Base-by-base conservation (phyloP, 2,329 filamentous ascomycete species). In the Arthroderma sp. region DNA sequence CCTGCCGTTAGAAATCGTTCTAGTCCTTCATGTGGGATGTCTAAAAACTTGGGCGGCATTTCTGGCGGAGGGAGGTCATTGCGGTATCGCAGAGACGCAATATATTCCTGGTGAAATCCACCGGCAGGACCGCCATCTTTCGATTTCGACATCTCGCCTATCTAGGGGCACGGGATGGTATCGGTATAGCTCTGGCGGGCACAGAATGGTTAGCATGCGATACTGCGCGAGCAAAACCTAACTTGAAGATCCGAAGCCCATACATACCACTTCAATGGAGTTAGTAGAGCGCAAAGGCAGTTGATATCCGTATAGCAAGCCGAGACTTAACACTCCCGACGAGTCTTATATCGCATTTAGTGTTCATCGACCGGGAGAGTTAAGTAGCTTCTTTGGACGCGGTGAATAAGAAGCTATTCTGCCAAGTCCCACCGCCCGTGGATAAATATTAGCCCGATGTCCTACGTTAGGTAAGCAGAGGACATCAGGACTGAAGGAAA, bases 61-160 rank as follows among this genome's bases (percentile, higher is more conserved):
- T 91, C 89, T 56, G 93, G 93, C 62, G 93, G 91, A 62, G 93
- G 93, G 15, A 98, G 84, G 65, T 89, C 86, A 82, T 98, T 98
- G 67, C 89, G 90, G 73, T 94, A 98, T 73, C 93, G 84, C 68
- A 96, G 88, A 66, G 91, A 87, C 62, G 91, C 91, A 70, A 98
- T 95, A 74, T 96, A 97, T 74, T 98, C 93, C 75, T 98, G 93
- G 70, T 95, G 89, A 66, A 82, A 83, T 60, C 70, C 66, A 62
- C 70, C 71, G 23, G 70, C 67, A 58, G 71, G 68, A 64, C 68
- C 67, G 54, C 64, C 63, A 54, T 71, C 70, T 58, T 73, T 73
- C 2, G 69, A 66, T 56, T 73, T 73, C 53, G 72, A 72, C 72
- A 74, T 74, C 19, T 55, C 49, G 52, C 35, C 41, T 15, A 25